Base-by-base conservation (phyloP, 2,329 filamentous ascomycete species). In the Colletotrichum godetiae region DNA sequence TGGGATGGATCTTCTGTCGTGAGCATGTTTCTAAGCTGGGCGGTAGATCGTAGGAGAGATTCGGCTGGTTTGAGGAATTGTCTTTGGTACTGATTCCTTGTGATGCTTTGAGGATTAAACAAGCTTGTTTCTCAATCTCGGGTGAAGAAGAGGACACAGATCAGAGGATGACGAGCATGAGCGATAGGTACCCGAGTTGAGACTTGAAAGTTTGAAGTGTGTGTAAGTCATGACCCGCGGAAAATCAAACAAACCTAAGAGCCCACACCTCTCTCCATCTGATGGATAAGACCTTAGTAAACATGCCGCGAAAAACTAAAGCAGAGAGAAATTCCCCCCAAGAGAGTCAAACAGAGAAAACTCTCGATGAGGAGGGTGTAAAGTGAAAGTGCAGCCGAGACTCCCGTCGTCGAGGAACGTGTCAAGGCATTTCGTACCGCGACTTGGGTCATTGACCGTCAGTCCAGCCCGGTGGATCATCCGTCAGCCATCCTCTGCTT, bases 371-470 rank as follows among this genome's bases (percentile, higher is more conserved):
- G 6, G 22, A 13, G 37, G 37, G 59, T 61, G 33, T 61, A n/a
- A 19, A 52, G 15, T 60, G 33, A 24, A 56, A 31, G 24, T 46
- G 11, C 22, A 68, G 65, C 57, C 57, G 56, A 61, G 29, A 33
- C 58, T 29, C 46, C n/a, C 46, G 22, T 31, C 33, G 55, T 5
- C 19, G 19, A 42, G 15, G 13, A 49, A 7, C 37, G 15, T 19
- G n/a, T 65, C 42, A 57, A 56, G 57, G 56, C 53, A 52, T 61
- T 33, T 46, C 64, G 33, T 57, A 11, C 58, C 68, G 8, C 19
- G 11, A 13, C 15, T 46, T 42, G 24, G 15, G 27, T 27, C 27
- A 27, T 2, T 27, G 27, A 27, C 27, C 27, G 55, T 31, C 13
- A 13, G 3, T 29, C 35, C 33, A 24, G 42, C 24, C 31, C n/a